Evolutionary conservation across 2,329 filamentous ascomycete genomes (phyloP).

Genomic region (Westerdykella sp.): DNA sequence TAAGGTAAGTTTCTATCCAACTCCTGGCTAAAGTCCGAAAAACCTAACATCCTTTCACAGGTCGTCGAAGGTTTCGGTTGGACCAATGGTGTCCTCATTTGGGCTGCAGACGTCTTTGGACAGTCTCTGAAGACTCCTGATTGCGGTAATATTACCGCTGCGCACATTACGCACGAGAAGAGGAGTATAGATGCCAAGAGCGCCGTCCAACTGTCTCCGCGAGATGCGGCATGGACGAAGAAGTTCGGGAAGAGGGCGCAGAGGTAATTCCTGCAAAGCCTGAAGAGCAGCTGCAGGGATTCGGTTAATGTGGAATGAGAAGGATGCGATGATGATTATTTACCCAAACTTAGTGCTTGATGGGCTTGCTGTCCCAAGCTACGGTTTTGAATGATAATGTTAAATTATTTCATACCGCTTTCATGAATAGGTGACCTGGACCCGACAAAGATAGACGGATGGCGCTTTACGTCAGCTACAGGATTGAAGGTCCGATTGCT

Average conservation of each 20-base stretch:
- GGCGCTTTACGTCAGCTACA: too few relatives aligned
- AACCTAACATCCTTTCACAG: background rate
- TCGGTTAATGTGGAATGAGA: too few relatives aligned
- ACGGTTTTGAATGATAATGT: too few relatives aligned
- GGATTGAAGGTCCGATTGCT: too few relatives aligned
- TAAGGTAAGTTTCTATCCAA: constrained; percentile 23
- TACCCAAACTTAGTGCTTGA: too few relatives aligned
- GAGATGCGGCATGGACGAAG: constrained; percentile 31
- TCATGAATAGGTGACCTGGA: too few relatives aligned
- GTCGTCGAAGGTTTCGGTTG: constrained; percentile 67
- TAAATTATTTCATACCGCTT: too few relatives aligned
- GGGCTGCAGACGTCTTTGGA: constrained; percentile 58
- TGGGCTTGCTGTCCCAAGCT: too few relatives aligned
- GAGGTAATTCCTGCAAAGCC: too few relatives aligned
- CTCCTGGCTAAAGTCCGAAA: background rate
- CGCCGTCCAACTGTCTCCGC: constrained; percentile 23
- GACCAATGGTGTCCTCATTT: constrained; percentile 64
- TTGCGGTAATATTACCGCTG: constrained; percentile 30
- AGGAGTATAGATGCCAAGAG: constrained; percentile 11
- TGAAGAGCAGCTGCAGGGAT: too few relatives aligned
- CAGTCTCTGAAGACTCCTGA: constrained; percentile 51
- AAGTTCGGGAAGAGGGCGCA: constrained; percentile 7
- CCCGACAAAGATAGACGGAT: too few relatives aligned
- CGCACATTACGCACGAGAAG: constrained; percentile 20
- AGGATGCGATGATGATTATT: too few relatives aligned